A percentile compares a stretch with the other conserved stretches of the same genome.
phyloP scores from a whole-genome alignment of 2,329 filamentous ascomycete species.

The Colletotrichum sp. region DNA sequence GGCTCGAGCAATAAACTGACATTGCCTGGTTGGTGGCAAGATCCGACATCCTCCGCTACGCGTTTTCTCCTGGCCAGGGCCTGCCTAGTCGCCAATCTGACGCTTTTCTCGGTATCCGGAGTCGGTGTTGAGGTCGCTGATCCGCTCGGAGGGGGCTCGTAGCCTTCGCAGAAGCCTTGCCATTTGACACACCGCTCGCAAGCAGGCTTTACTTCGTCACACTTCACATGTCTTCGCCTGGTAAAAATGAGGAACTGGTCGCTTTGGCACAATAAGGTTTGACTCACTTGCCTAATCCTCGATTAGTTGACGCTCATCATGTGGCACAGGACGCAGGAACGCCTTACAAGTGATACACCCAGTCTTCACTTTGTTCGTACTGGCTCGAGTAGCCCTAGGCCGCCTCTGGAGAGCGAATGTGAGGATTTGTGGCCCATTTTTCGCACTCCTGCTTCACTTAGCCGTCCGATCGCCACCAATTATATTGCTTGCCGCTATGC shows the following conservation, averaged over 20 bases:
- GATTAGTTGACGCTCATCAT: not conserved
- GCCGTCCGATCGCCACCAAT: not conserved
- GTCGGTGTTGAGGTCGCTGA: not conserved
- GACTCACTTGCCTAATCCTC: slow-evolving; percentile 31
- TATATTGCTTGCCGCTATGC: not conserved
- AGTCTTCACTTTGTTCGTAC: slow-evolving; percentile 34
- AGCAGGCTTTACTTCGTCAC: slow-evolving; percentile 38
- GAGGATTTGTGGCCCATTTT: not conserved
- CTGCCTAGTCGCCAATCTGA: not conserved
- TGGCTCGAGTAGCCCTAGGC: slow-evolving; percentile 34
- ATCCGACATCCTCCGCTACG: not conserved
- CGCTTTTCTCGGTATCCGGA: not conserved
- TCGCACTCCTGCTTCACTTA: not conserved
- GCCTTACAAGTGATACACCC: slow-evolving; percentile 37
- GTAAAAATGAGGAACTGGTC: not conserved
- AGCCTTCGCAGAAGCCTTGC: slow-evolving; percentile 38
- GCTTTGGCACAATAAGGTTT: not conserved
- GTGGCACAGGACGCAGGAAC: not conserved
- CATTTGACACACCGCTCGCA: slow-evolving; percentile 39
- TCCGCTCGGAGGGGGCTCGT: slow-evolving; percentile 18
- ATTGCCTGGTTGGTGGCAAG: not conserved
- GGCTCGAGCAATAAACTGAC: not conserved
- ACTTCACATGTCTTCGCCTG: slow-evolving; percentile 40
- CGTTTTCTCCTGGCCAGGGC: not conserved
- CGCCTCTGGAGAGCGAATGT: slow-evolving; percentile 34